A percentile compares a stretch with the other conserved stretches of the same genome.
phyloP scores from a whole-genome alignment of 1,284 basidiomycete species.

The Cystobasidium sp. region DNA sequence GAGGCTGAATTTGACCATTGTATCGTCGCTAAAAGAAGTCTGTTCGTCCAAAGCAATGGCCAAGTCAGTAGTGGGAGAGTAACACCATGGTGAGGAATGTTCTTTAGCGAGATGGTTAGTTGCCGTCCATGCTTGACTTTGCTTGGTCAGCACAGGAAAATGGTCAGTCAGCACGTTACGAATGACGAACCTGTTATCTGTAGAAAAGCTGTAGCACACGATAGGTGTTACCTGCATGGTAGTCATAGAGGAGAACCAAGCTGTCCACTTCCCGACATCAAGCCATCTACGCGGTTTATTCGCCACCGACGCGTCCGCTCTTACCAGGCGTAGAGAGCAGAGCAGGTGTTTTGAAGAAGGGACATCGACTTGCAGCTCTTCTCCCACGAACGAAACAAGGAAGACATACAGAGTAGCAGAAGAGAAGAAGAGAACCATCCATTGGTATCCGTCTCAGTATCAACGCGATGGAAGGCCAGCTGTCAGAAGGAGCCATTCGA shows the following conservation, averaged over 20 bases:
- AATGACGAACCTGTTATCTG: too few relatives aligned
- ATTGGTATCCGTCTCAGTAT: neutral
- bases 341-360: neutral
- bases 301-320: constrained; percentile 11
- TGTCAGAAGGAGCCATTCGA: constrained; percentile 36
- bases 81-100: too few relatives aligned
- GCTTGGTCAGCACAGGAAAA: too few relatives aligned
- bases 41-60: too few relatives aligned
- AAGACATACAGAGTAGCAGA: neutral
- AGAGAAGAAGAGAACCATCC: neutral
- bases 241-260: neutral
- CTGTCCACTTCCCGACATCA: neutral
- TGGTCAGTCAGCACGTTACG: too few relatives aligned
- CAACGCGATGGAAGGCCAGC: constrained; percentile 17
- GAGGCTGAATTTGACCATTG: too few relatives aligned
- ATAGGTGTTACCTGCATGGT: neutral
- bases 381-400: neutral
- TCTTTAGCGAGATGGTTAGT: too few relatives aligned
- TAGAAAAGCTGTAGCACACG: too few relatives aligned
- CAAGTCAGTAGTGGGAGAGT: too few relatives aligned
- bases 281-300: constrained; percentile 8
- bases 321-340: too few relatives aligned
- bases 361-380: neutral
- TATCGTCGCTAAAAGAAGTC: too few relatives aligned
- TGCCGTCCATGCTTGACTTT: too few relatives aligned